Evolutionary conservation across 2,329 filamentous ascomycete species (phyloP).

Genomic region (Penicillium sp.): DNA sequence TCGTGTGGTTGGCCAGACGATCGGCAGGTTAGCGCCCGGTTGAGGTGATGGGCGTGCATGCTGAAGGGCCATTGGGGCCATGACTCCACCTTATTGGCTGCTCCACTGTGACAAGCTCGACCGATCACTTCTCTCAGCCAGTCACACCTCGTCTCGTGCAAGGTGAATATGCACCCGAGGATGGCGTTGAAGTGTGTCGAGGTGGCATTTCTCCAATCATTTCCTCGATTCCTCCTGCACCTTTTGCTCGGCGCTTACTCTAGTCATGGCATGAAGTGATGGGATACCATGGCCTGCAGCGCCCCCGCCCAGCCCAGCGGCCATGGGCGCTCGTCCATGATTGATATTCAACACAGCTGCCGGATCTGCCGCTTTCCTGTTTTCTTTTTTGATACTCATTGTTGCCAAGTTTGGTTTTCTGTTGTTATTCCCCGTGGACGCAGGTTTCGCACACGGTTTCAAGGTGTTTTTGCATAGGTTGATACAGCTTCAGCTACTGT

Average conservation of each 20-base stretch:
- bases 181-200: conserved; percentile 5
- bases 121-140: conserved; percentile 24
- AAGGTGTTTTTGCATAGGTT: conserved; percentile 13
- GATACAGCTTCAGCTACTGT: conserved; percentile 21
- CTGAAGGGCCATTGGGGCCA: conserved; percentile 8
- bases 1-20: conserved; percentile 32
- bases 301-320: conserved; percentile 19
- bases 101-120: conserved; percentile 38
- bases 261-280: conserved; percentile 19
- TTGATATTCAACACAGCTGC: conserved; percentile 32
- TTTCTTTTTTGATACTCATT: conserved; percentile 21
- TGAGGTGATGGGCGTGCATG: conserved; percentile 23
- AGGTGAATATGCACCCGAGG: conserved; percentile 18
- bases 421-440: conserved; percentile 26
- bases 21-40: conserved; percentile 31
- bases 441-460: conserved; percentile 31
- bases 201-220: conserved; percentile 18
- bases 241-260: conserved; percentile 33
- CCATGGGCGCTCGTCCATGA: conserved; percentile 18
- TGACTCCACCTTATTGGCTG: conserved; percentile 20
- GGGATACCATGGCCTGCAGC: conserved; percentile 22
- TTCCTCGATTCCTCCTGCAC: conserved; percentile 3
- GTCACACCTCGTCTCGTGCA: conserved; percentile 19
- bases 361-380: conserved; percentile 13
- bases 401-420: conserved; percentile 16